Conservation (phyloP, 2,329 filamentous ascomycete genomes). For the Aspergillus tanneri region DNA sequence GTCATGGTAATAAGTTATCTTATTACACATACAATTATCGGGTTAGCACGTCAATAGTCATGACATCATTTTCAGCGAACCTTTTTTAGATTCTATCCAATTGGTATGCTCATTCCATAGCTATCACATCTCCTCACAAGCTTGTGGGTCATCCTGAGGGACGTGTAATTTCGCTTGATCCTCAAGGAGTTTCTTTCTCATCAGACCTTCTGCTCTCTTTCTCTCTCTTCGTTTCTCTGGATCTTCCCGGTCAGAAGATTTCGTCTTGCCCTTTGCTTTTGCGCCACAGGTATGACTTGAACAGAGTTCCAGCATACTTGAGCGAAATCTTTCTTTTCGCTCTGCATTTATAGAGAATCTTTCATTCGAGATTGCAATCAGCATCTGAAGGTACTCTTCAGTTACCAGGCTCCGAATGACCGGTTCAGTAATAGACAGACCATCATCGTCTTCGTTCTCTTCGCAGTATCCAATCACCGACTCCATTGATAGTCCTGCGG, state of each 20-base stretch:
- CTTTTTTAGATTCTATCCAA: too few relatives aligned
- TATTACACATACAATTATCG: background rate
- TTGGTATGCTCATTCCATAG: too few relatives aligned
- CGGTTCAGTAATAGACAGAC: slow-evolving; percentile 34
- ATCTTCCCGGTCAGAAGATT: slow-evolving; percentile 39
- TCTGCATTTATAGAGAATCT: slow-evolving; percentile 43
- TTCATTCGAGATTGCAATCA: slow-evolving; percentile 71
- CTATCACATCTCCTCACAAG: too few relatives aligned
- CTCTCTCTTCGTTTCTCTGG: slow-evolving; percentile 37
- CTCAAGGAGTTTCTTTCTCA: slow-evolving; percentile 31
- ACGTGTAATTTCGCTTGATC: slow-evolving; percentile 15
- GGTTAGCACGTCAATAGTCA: too few relatives aligned
- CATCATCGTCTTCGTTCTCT: slow-evolving; percentile 32
- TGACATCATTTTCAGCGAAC: background rate
- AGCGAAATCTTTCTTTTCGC: slow-evolving; percentile 41
- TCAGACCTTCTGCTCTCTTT: slow-evolving; percentile 44
- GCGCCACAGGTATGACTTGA: slow-evolving; percentile 9
- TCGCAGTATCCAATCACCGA: slow-evolving; percentile 66
- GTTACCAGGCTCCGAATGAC: slow-evolving; percentile 59
- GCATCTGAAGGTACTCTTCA: slow-evolving; percentile 63
- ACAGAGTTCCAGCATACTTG: slow-evolving; percentile 28
- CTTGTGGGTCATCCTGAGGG: too few relatives aligned
- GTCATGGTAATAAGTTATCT: too few relatives aligned
- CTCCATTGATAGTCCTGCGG: slow-evolving; percentile 78
- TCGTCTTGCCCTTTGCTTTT: slow-evolving; percentile 23